A percentile compares a stretch with the other conserved stretches of the same genome.
phyloP scores from a whole-genome alignment of 345 rosid genomes.

The Psidium friedrichsthalianum region DNA sequence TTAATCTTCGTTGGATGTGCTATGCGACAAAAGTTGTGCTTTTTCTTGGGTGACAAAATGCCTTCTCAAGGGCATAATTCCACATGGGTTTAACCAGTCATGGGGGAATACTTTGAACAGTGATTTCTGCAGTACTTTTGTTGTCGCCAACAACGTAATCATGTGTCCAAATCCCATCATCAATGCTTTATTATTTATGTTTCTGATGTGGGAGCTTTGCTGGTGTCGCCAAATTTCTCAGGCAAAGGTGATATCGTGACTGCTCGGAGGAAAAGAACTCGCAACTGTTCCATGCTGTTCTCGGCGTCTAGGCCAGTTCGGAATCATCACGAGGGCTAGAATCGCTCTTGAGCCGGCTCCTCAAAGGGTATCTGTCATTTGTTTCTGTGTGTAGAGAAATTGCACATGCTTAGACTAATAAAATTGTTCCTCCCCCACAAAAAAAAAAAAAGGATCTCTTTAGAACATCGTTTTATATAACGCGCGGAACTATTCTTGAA shows the following conservation, averaged over 20 bases:
- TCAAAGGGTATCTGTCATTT: constrained; percentile 39
- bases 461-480: background rate
- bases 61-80: background rate
- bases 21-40: background rate
- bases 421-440: background rate
- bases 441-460: background rate
- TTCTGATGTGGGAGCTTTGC: background rate
- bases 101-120: background rate
- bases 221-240: constrained; percentile 7
- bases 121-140: background rate
- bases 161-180: background rate
- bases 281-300: constrained; percentile 73
- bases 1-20: background rate
- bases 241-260: constrained; percentile 77
- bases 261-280: constrained; percentile 65
- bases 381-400: background rate
- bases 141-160: background rate
- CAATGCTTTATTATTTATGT: background rate
- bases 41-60: background rate
- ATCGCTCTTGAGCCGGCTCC: constrained; percentile 89
- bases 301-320: constrained; percentile 96
- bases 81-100: background rate
- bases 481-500: background rate
- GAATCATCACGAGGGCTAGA: constrained; percentile 93
- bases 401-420: background rate